phyloP scores from a whole-genome alignment of 169 alveolate genomes.

The Eimeria necatrix region DNA sequence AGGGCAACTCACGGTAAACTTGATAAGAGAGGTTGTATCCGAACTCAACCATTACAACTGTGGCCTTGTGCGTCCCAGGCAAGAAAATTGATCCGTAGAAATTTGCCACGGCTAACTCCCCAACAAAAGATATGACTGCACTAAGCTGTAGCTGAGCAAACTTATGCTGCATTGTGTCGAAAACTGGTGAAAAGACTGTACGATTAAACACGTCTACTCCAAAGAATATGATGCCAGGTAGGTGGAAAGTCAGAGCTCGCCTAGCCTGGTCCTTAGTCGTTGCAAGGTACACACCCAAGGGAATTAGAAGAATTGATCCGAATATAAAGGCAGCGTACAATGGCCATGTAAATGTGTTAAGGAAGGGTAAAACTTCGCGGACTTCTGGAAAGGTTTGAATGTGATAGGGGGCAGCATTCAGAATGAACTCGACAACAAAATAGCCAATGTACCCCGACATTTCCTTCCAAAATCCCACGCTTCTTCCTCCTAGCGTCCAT shows the following conservation, averaged over 20 bases:
- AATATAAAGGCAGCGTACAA: conserved; percentile 52
- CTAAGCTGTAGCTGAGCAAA: conserved; percentile 56
- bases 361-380: conserved; percentile 53
- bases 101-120: conserved; percentile 72
- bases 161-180: conserved; percentile 75
- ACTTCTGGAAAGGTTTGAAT: conserved; percentile 72
- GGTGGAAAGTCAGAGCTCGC: conserved; percentile 69
- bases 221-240: conserved; percentile 76
- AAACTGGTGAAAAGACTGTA: conserved; percentile 74
- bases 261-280: conserved; percentile 73
- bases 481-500: conserved; percentile 74
- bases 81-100: conserved; percentile 76
- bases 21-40: conserved; percentile 77
- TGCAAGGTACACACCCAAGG: conserved; percentile 59
- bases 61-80: conserved; percentile 79
- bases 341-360: conserved; percentile 26
- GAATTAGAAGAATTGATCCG: conserved; percentile 51
- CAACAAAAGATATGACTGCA: conserved; percentile 30
- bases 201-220: conserved; percentile 77
- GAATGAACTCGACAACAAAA: conserved; percentile 37
- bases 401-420: conserved; percentile 62
- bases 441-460: conserved; percentile 43
- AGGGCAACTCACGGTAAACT: conserved; percentile 15
- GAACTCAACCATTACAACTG: conserved; percentile 62
- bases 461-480: conserved; percentile 64